These are phyloP conservation scores for Phlebopus sp. DNA, from an alignment of 1,284 basidiomycete genomes.

Conservation along the genomic window DNA sequence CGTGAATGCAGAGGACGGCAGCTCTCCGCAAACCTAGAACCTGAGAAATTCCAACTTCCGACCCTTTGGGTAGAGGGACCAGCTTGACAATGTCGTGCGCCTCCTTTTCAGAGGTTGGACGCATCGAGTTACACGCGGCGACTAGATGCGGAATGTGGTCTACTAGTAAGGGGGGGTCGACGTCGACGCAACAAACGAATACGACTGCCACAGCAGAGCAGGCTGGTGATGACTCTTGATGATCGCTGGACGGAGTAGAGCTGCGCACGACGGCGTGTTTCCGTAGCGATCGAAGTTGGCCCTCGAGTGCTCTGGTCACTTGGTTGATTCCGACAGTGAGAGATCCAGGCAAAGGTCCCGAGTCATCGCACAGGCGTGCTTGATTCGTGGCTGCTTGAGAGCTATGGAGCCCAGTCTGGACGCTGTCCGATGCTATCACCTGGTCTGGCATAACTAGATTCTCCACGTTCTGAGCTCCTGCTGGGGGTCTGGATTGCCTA, in stretches of 20 bases:
- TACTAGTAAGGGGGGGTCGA: constrained; percentile 69
- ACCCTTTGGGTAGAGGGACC: constrained; percentile 68
- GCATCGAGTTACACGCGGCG: constrained; percentile 63
- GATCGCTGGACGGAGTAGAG: constrained; percentile 5
- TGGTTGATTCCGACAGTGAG: constrained; percentile 75
- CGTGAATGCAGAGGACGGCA: constrained; percentile 64
- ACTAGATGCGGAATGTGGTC: constrained; percentile 73
- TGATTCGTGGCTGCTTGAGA: too few species aligned
- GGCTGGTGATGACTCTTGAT: background rate
- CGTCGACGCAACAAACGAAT: constrained; percentile 68
- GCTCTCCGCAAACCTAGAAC: constrained; percentile 67
- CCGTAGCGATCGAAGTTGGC: constrained; percentile 44
- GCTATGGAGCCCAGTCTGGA: background rate
- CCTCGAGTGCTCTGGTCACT: constrained; percentile 75
- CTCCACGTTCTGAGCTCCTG: background rate
- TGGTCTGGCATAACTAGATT: constrained; percentile 3
- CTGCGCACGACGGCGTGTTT: constrained; percentile 17
- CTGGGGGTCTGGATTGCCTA: constrained; percentile 4
- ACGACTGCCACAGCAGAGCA: constrained; percentile 41
- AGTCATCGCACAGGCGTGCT: background rate
- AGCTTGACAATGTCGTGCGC: constrained; percentile 45
- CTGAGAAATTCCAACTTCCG: constrained; percentile 64
- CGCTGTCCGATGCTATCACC: background rate
- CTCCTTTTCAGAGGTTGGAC: constrained; percentile 8
- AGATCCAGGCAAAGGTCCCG: constrained; percentile 26